Percentiles rank a stretch among this genome's conserved stretches.
phyloP scores from a whole-genome alignment of 129 eudicot species.

The Chrysanthemum seticuspe region DNA sequence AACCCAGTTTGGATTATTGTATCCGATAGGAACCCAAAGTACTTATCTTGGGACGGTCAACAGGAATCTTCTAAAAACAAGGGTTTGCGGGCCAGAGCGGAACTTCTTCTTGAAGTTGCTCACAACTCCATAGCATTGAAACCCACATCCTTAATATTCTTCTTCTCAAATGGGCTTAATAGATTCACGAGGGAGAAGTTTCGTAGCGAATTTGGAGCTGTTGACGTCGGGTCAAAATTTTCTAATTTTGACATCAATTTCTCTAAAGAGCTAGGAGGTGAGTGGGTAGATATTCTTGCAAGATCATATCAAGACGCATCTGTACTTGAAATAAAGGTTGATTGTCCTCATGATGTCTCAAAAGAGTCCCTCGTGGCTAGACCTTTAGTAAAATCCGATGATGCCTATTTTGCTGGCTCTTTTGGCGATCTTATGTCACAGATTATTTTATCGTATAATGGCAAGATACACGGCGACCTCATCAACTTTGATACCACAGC shows the following conservation, averaged over 20 bases:
- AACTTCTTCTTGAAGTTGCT: constrained; percentile 60
- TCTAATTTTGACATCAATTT: constrained; percentile 39
- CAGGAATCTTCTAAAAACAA: constrained; percentile 43
- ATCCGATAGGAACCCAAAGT: constrained; percentile 85
- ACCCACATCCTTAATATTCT: constrained; percentile 64
- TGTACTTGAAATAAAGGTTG: constrained; percentile 51
- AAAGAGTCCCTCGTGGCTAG: constrained; percentile 27
- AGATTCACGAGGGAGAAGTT: constrained; percentile 36
- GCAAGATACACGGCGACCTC: constrained; percentile 24
- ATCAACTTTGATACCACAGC: constrained; percentile 94
- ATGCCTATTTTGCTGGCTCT: constrained; percentile 37
- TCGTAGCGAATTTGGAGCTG: constrained; percentile 48
- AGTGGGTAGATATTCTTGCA: constrained; percentile 57
- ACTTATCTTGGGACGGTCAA: constrained; percentile 59
- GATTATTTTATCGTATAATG: constrained; percentile 31
- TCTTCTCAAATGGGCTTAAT: constrained; percentile 71
- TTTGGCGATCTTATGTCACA: constrained; percentile 50
- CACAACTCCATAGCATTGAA: constrained; percentile 43
- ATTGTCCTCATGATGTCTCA: constrained; percentile 12
- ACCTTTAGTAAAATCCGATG: constrained; percentile 5
- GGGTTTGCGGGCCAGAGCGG: constrained; percentile 51
- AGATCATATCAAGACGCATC: constrained; percentile 58
- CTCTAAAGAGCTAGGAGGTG: constrained; percentile 54
- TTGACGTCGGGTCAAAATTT: constrained; percentile 37
- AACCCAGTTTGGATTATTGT: constrained; percentile 86